Percentiles rank a stretch among this genome's conserved stretches.
Conservation (phyloP, 352 stramenopile genomes). For the Phytophthora multivora region DNA sequence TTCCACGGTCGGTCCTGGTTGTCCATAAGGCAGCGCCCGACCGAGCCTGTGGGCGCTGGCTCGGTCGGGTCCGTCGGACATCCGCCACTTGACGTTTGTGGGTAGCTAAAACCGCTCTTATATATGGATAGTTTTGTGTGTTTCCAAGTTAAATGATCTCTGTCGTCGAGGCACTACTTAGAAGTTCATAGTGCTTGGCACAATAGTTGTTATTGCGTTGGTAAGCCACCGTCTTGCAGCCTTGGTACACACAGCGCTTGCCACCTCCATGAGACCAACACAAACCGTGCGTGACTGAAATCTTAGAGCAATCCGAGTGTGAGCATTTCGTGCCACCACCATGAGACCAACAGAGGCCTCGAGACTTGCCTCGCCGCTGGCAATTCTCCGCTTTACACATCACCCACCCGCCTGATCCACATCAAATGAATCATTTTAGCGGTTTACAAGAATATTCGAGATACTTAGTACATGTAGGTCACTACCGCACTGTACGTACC, state of each 20-base stretch:
- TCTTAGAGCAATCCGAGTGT: conserved; percentile 46
- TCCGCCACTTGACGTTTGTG: too few species aligned
- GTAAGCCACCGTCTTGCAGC: conserved; percentile 41
- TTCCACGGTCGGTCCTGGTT: too few species aligned
- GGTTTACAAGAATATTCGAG: not conserved
- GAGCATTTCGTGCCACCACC: conserved; percentile 68
- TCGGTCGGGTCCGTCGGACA: too few species aligned
- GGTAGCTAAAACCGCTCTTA: too few species aligned
- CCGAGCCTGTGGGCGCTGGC: too few species aligned
- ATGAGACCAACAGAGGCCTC: conserved; percentile 79
- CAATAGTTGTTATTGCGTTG: conserved; percentile 59
- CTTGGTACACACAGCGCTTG: conserved; percentile 33
- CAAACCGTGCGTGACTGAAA: conserved; percentile 37
- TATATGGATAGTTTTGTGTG: too few species aligned
- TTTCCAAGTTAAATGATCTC: too few species aligned
- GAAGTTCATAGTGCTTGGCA: conserved; percentile 33
- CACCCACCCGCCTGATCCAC: conserved; percentile 40
- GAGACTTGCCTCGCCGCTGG: conserved; percentile 69
- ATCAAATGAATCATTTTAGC: not conserved
- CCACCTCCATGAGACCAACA: conserved; percentile 41
- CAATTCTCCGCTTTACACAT: conserved; percentile 55
- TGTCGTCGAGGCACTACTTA: too few species aligned
- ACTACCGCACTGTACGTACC: too few species aligned
- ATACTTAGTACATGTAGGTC: too few species aligned
- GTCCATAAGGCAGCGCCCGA: too few species aligned